Evolutionary conservation across 2,329 filamentous ascomycete genomes (phyloP).

Genomic region (Paecilomyces niveus): DNA sequence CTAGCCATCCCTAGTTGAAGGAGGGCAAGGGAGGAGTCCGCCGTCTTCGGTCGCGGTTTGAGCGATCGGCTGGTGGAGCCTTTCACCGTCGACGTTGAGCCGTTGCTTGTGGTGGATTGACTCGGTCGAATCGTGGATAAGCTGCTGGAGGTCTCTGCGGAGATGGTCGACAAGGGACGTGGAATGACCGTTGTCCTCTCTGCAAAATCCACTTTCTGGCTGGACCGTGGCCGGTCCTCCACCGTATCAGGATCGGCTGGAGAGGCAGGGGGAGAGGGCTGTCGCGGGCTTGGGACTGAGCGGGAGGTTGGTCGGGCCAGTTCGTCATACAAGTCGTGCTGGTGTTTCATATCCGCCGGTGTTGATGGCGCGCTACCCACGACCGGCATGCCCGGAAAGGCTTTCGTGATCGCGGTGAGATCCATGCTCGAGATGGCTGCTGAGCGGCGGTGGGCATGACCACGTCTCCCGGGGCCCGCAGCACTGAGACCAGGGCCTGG

Average conservation of each 20-base stretch:
- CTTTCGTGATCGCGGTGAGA: constrained; percentile 49
- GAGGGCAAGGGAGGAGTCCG: constrained; percentile 32
- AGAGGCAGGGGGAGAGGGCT: constrained; percentile 26
- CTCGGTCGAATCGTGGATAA: constrained; percentile 59
- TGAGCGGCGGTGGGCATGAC: constrained; percentile 76
- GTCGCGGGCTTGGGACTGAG: constrained; percentile 22
- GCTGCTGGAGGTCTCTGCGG: constrained; percentile 75
- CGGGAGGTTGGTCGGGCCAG: constrained; percentile 25
- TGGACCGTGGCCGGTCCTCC: not conserved
- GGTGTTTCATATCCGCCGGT: constrained; percentile 34
- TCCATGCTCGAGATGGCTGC: constrained; percentile 78
- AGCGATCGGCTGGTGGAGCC: constrained; percentile 12
- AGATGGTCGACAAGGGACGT: constrained; percentile 74
- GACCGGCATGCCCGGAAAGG: constrained; percentile 32
- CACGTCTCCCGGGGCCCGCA: constrained; percentile 51
- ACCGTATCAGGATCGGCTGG: constrained; percentile 17
- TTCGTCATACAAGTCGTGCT: constrained; percentile 20
- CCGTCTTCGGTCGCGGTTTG: constrained; percentile 36
- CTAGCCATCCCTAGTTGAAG: constrained; percentile 13
- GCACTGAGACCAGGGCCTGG: constrained; percentile 31
- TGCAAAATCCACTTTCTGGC: constrained; percentile 7
- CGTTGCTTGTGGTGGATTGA: constrained; percentile 59
- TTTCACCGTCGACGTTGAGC: constrained; percentile 20
- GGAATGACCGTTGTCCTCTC: constrained; percentile 50
- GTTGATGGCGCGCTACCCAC: constrained; percentile 55